Evolutionary conservation across 179 eudicot species (phyloP), one percentile per base, ranked within the genome.

Genomic region (Sideroxylon spinosum): DNA sequence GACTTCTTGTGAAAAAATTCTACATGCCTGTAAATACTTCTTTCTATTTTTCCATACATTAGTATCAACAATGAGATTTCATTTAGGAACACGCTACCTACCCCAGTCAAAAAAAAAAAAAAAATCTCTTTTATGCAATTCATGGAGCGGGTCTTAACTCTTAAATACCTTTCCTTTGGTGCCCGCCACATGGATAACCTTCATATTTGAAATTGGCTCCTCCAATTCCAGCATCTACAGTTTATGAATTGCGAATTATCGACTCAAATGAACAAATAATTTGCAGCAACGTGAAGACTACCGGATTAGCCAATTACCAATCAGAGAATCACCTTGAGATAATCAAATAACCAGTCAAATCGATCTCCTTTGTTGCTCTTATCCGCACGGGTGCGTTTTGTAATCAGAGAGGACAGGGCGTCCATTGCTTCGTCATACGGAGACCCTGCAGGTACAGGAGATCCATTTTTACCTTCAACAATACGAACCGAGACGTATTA

Each of bases 151-250:
- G 44, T 37, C 44, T 37, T 37, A 37, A 37, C 44, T 37, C 44
- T 37, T 3, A 3, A 37, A 37, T 83, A 94, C 99, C 98, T 95
- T 95, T 67, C 99, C 99, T 88, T 95, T 95, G 48, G 99, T 95
- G 68, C 99, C 99, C 0, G 99, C 99, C 57, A 96, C 97, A 82
- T 96, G 99, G 82, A 96, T 94, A 73, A 96, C 83, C 85, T 92
- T 96, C 91, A 96, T 81, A 85, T 88, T 87, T 44, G 90, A 87
- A 68, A 96, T 86, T 46, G 97, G 81, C 80, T 94, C 96, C 78
- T 94, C 97, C 86, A 96, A 81, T 75, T 96, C 97, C 91, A 96
- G 82, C 44, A 96, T 92, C 99, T 96, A 71, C 7, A 44, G 53
- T 26, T 46, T 68, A 67, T 14, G 23, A 14, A 75, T 9, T 8